Base-by-base conservation (phyloP, 2,329 filamentous ascomycete species). In the Diaporthe sp. region DNA sequence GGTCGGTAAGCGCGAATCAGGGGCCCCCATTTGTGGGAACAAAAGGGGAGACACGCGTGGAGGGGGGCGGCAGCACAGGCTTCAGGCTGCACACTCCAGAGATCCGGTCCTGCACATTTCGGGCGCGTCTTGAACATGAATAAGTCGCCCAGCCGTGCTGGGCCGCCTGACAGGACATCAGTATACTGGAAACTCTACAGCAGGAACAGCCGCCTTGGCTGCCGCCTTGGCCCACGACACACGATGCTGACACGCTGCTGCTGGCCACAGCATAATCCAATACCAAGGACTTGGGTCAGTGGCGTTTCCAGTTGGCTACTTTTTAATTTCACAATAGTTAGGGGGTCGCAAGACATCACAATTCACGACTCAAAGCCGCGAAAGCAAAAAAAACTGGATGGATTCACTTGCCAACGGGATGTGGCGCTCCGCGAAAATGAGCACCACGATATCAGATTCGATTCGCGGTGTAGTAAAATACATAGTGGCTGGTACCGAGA, bases 401-500 rank as follows among this genome's bases (percentile, higher is more conserved):
- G 46, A n/a, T 28, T 55, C 49, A 9, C 46, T 4, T 8, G 13
- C 22, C 8, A 25, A 53, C 73, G 73, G 65, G 31, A 71, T 71
- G 65, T 74, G 73, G 73, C 65, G 73, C 53, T 55, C 53, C 53
- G 25, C 61, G 46, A 31, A 15, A 37, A 34, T 34, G 25, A 31
- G 22, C 42, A 25, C 25, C 19, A 7, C 37, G 25, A 46, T 72
- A 34, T 28, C 39, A 73, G 34, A 53, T 34, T 49, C 44, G 44
- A 49, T 62, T 49, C 58, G 65, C 65, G 65, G 46, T 70, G 65
- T 22, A n/a, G 44, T 17, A 46, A 34, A n/a, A 17, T 25, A 46
- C 19, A 25, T n/a, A 31, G 62, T 74, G 61, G 61, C 72, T 70
- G 72, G 61, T 70, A 46, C 61, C 65, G 65, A 70, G 65, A n/a